These are phyloP conservation scores for Pythium sp. DNA, from an alignment of 352 stramenopile species.

Conservation along the genomic window DNA sequence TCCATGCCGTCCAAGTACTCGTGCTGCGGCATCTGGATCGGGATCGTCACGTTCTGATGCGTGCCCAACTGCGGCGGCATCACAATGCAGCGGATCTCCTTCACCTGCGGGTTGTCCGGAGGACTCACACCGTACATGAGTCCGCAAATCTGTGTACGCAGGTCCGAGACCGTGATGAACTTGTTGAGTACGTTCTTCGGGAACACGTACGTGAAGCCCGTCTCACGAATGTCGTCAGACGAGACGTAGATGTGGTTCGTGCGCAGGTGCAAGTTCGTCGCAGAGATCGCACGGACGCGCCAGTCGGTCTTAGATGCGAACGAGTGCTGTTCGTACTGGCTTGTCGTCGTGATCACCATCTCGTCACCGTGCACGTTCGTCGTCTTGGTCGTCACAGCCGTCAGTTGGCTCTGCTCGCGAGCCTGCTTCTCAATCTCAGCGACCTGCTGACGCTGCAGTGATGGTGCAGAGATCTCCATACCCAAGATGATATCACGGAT, in stretches of 20 bases:
- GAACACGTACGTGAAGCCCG: constrained; percentile 98
- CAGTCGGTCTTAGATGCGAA: constrained; percentile 99
- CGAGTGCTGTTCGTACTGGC: constrained; percentile 99
- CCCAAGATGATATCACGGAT: constrained; percentile 99
- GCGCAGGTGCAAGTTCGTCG: constrained; percentile 98
- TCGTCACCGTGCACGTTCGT: constrained; percentile 99
- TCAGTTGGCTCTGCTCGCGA: constrained; percentile 97
- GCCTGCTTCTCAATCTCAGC: constrained; percentile 99
- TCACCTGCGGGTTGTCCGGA: constrained; percentile 97
- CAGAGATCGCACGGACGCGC: constrained; percentile 98
- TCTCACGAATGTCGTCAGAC: constrained; percentile 97
- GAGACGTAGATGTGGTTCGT: constrained; percentile 99
- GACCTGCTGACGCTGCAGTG: constrained; percentile 98
- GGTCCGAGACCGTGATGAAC: constrained; percentile 98
- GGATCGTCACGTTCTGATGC: constrained; percentile 97
- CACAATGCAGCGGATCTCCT: constrained; percentile 99
- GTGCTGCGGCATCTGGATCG: constrained; percentile 94
- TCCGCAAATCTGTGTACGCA: constrained; percentile 97
- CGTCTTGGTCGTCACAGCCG: constrained; percentile 98
- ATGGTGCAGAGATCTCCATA: constrained; percentile 99
- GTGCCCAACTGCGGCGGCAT: constrained; percentile 99
- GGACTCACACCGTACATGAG: constrained; percentile 99
- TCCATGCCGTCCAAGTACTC: constrained; percentile 98
- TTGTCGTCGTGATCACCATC: constrained; percentile 99
- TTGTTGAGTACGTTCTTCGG: constrained; percentile 99